Evolutionary conservation across 768 basidiomycete genomes (phyloP).

Genomic region (Auricularia heimuer): DNA sequence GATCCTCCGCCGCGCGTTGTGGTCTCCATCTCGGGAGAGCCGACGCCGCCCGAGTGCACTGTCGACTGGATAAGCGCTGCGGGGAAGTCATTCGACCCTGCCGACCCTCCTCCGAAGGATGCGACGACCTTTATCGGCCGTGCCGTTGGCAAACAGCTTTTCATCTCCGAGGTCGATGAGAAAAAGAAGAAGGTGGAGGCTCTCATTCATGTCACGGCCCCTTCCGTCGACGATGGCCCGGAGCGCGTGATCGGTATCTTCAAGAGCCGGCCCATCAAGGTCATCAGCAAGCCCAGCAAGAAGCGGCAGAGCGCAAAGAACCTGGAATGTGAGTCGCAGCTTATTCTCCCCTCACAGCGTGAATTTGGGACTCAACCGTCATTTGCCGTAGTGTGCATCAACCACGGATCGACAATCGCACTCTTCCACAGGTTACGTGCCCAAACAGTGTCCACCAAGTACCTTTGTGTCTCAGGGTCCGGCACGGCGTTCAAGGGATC

Average conservation of each 20-base stretch:
- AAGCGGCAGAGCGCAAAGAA: constrained; percentile 92
- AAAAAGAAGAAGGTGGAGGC: constrained; percentile 95
- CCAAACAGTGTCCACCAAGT: constrained; percentile 92
- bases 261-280: constrained; percentile 91
- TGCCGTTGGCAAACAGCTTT: constrained; percentile 88
- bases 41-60: constrained; percentile 71
- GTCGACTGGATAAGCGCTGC: constrained; percentile 82
- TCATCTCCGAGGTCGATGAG: constrained; percentile 91
- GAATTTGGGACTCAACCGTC: constrained; percentile 5
- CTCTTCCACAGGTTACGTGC: constrained; percentile 93
- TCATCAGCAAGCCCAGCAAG: constrained; percentile 97
- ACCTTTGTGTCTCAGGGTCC: constrained; percentile 90
- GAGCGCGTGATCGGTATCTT: constrained; percentile 83
- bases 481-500: constrained; percentile 88
- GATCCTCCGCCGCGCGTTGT: constrained; percentile 69
- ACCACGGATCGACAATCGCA: constrained; percentile 91
- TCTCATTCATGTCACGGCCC: constrained; percentile 78
- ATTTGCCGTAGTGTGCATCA: constrained; percentile 65
- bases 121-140: constrained; percentile 87
- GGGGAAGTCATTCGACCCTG: constrained; percentile 68
- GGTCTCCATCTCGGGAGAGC: constrained; percentile 87
- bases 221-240: constrained; percentile 67
- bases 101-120: constrained; percentile 54
- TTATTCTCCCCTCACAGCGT: constrained; percentile 13
- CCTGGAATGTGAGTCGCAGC: constrained; percentile 60